Evolutionary conservation across 2,329 filamentous ascomycete genomes (phyloP).

Genomic region (Nannizziopsis arthrosporioides): DNA sequence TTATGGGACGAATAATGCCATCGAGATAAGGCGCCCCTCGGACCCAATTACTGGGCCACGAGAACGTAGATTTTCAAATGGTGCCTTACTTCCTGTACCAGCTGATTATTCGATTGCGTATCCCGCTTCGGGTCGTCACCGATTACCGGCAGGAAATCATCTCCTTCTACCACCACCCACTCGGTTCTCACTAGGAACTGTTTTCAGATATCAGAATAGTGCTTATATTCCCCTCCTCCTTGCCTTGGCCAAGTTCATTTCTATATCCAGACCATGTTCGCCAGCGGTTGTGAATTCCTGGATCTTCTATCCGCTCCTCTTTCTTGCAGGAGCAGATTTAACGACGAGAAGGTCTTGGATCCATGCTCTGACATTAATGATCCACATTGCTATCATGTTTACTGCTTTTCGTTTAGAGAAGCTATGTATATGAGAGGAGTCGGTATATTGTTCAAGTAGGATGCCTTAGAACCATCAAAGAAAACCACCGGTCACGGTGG

Average conservation of each 20-base stretch:
- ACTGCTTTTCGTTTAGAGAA: conserved; percentile 29
- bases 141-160: conserved; percentile 16
- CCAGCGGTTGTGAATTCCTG: conserved; percentile 56
- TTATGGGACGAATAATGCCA: conserved; percentile 6
- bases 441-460: too few relatives aligned
- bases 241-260: conserved; percentile 51
- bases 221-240: conserved; percentile 5
- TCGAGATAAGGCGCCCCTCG: neutral
- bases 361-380: conserved; percentile 33
- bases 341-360: conserved; percentile 25
- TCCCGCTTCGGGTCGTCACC: neutral
- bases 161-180: conserved; percentile 35
- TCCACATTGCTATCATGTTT: conserved; percentile 39
- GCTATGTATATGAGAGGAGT: conserved; percentile 13
- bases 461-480: too few relatives aligned
- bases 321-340: conserved; percentile 56
- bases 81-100: neutral
- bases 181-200: conserved; percentile 22
- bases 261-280: conserved; percentile 56
- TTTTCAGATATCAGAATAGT: conserved; percentile 17
- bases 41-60: neutral
- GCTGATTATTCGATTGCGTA: neutral
- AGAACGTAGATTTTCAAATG: neutral
- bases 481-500: neutral
- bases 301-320: conserved; percentile 55